Conservation (phyloP, 2,329 filamentous ascomycete species). For the Claviceps pusilla region DNA sequence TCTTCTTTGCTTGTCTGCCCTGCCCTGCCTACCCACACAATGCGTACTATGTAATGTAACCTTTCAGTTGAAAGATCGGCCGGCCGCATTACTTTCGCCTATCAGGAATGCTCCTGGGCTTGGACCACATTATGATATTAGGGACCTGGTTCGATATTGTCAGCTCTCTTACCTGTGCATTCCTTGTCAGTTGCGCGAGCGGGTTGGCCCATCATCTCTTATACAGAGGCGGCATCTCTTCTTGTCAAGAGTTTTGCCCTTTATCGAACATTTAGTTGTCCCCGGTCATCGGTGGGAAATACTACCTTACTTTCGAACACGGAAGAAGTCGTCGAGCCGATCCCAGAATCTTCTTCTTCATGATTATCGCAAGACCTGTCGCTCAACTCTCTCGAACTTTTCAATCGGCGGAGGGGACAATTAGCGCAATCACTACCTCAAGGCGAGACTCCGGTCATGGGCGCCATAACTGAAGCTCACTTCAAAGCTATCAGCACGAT, state of each 20-base stretch:
- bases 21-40: neutral
- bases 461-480: slow-evolving; percentile 17
- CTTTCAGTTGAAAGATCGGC: neutral
- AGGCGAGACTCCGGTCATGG: neutral
- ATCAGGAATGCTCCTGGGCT: neutral
- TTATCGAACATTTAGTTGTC: neutral
- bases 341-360: neutral
- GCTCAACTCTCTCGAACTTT: neutral
- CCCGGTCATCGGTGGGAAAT: neutral
- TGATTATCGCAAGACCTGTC: neutral
- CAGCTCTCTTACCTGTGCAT: neutral
- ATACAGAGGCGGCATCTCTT: neutral
- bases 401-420: neutral
- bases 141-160: neutral
- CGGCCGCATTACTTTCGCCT: neutral
- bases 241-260: neutral
- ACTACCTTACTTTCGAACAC: neutral
- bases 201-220: neutral
- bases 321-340: neutral
- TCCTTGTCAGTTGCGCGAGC: neutral
- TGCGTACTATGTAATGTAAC: neutral
- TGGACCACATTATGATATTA: neutral
- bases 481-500: slow-evolving; percentile 42
- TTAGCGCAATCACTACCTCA: neutral
- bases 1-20: neutral